phyloP scores from a whole-genome alignment of 768 basidiomycete species.

The Phallus indusiatus region DNA sequence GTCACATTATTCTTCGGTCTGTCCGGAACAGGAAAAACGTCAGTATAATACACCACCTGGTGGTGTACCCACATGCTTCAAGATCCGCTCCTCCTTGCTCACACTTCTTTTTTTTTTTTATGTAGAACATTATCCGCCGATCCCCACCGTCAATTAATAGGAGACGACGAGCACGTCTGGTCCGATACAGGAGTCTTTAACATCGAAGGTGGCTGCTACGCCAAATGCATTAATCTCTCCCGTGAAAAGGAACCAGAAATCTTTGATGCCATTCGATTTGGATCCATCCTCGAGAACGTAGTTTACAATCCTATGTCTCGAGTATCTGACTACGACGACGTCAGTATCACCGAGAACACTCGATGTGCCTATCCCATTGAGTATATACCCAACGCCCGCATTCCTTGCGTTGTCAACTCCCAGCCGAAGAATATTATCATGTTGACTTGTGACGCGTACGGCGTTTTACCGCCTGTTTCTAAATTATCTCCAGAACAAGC shows the following conservation, averaged over 20 bases:
- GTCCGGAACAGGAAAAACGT: slow-evolving; percentile 95
- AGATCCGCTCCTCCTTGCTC: neutral
- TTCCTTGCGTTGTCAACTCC: slow-evolving; percentile 78
- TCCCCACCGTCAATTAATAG: slow-evolving; percentile 86
- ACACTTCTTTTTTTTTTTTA: neutral
- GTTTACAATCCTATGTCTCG: slow-evolving; percentile 85
- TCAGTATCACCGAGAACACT: slow-evolving; percentile 97
- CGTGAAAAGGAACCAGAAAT: slow-evolving; percentile 98
- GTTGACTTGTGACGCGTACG: slow-evolving; percentile 97
- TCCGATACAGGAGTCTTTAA: slow-evolving; percentile 98
- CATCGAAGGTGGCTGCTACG: slow-evolving; percentile 99
- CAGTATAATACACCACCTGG: slow-evolving; percentile 10
- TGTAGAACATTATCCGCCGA: slow-evolving; percentile 82
- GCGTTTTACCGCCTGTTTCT: slow-evolving; percentile 93
- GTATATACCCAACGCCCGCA: slow-evolving; percentile 88
- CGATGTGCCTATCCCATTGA: slow-evolving; percentile 99
- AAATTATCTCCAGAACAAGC: slow-evolving; percentile 91
- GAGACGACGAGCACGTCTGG: slow-evolving; percentile 99
- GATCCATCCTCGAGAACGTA: slow-evolving; percentile 97
- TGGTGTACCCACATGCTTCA: no score
- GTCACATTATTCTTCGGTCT: slow-evolving; percentile 99
- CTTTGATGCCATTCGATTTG: slow-evolving; percentile 88
- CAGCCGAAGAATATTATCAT: slow-evolving; percentile 95
- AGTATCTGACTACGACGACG: slow-evolving; percentile 88
- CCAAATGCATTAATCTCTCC: slow-evolving; percentile 95